Evolutionary conservation across 2,329 filamentous ascomycete species (phyloP), one percentile per base, ranked within the genome.

Genomic region (Cercospora berteroae): DNA sequence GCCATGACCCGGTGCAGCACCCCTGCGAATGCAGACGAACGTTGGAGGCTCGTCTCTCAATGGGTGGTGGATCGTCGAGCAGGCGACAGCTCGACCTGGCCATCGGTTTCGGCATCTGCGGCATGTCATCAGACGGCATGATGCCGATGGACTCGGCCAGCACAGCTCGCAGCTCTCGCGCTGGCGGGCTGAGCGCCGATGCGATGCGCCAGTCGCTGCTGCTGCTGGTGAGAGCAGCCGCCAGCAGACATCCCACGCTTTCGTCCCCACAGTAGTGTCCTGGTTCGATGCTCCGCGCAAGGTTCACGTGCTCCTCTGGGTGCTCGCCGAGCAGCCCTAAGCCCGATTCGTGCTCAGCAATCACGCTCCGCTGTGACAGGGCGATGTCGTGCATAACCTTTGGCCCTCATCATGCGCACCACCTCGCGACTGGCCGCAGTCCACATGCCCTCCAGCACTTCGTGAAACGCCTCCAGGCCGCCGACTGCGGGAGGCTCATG

Each of bases 381-480:
- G 48, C 48, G 23, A 55, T 55, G 48, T 55, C 48, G 48, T 55
- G 48, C 48, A 55, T 55, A 52, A 25, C 48, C 48, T 52, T 52
- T 52, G 1, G 18, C 33, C 33, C 33, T 39, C 33, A 13, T 39
- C 13, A 39, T 39, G 33, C 33, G 48, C 20, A 25, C 48, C 48
- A 25, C 23, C 48, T 23, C 48, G 48, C 48, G 48, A 52, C 48
- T 52, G 48, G 48, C 48, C 48, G 20, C 48, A 12, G 20, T 16
- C 48, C 7, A 27, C 48, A 29, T 8, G 20, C 48, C 12, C 23
- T 25, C 20, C 48, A 52, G 20, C 10, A 18, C 42, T 48, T 20
- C 42, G 8, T 20, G 42, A 48, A 48, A 48, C 42, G 42, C n/a
- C 42, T 48, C 42, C 42, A 48, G 42, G 42, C 44, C 20, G 44